Evolutionary conservation across 176 grass and related monocot species (phyloP).

Genomic region (Cenchrus americanus): DNA sequence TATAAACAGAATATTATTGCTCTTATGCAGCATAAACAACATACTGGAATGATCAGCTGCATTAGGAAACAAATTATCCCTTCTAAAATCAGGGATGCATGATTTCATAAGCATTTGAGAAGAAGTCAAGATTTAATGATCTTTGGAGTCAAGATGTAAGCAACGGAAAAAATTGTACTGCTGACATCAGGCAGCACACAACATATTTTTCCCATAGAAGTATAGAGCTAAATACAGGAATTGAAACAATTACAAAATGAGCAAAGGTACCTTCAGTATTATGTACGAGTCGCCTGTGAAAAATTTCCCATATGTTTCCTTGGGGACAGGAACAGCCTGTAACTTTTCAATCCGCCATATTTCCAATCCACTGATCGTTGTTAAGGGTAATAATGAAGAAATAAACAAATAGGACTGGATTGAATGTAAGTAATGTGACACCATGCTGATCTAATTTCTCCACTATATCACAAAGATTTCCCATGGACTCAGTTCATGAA

Average conservation of each 20-base stretch:
- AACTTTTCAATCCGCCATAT: constrained; percentile 98
- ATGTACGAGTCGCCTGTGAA: constrained; percentile 91
- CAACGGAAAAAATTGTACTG: constrained; percentile 6
- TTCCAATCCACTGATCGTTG: constrained; percentile 78
- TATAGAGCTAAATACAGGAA: constrained; percentile 28
- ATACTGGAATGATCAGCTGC: neutral
- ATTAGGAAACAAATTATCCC: neutral
- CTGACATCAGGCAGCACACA: constrained; percentile 25
- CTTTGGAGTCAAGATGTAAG: constrained; percentile 21
- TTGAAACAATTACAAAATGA: constrained; percentile 26
- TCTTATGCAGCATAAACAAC: constrained; percentile 36
- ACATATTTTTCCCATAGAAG: constrained; percentile 7
- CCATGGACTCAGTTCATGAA: constrained; percentile 11
- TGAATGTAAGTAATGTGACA: constrained; percentile 14
- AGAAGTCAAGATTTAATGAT: constrained; percentile 23
- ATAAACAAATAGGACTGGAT: neutral
- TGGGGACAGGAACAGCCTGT: constrained; percentile 72
- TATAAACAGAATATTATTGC: constrained; percentile 20
- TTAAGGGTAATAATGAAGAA: constrained; percentile 57
- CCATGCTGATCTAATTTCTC: constrained; percentile 14
- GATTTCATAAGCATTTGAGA: constrained; percentile 1
- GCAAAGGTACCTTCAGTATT: constrained; percentile 77
- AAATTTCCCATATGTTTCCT: constrained; percentile 84
- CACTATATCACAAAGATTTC: constrained; percentile 27
- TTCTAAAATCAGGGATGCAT: constrained; percentile 34